Evolutionary conservation across 2,329 filamentous ascomycete species (phyloP).

Genomic region (Talaromyces albobiverticillius): DNA sequence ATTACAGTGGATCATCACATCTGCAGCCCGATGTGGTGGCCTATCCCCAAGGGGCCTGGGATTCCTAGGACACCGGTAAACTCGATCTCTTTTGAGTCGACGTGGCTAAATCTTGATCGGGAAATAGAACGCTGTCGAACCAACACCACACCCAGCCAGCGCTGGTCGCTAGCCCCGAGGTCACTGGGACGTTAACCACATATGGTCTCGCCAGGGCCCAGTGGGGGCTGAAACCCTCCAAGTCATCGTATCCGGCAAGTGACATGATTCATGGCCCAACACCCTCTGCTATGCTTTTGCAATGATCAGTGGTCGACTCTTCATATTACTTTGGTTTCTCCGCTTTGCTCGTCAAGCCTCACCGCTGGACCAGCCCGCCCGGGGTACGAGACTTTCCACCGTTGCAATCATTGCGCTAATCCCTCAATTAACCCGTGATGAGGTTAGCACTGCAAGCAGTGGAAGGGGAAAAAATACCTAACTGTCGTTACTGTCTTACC

Average conservation of each 20-base stretch:
- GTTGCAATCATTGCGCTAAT: background rate
- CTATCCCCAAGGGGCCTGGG: background rate
- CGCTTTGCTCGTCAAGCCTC: background rate
- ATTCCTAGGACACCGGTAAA: background rate
- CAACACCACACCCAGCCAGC: background rate
- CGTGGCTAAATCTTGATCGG: background rate
- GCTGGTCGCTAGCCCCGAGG: background rate
- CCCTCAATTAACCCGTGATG: background rate
- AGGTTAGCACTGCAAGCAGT: background rate
- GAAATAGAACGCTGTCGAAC: background rate
- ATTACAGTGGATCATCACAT: conserved; percentile 2
- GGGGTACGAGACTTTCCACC: background rate
- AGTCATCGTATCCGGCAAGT: background rate
- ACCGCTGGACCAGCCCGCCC: background rate
- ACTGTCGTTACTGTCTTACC: too few species aligned
- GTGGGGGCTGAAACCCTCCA: conserved; percentile 10
- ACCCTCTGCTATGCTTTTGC: background rate
- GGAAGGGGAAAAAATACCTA: too few species aligned
- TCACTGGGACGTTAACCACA: conserved; percentile 3
- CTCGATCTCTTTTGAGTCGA: background rate
- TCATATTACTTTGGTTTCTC: background rate
- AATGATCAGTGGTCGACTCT: background rate
- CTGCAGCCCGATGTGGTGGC: background rate
- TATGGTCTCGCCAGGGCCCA: conserved; percentile 6
- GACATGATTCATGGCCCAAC: background rate